A percentile compares a stretch with the other conserved stretches of the same genome.
Conservation (phyloP, 768 basidiomycete species). For the Naganishia antarctica region DNA sequence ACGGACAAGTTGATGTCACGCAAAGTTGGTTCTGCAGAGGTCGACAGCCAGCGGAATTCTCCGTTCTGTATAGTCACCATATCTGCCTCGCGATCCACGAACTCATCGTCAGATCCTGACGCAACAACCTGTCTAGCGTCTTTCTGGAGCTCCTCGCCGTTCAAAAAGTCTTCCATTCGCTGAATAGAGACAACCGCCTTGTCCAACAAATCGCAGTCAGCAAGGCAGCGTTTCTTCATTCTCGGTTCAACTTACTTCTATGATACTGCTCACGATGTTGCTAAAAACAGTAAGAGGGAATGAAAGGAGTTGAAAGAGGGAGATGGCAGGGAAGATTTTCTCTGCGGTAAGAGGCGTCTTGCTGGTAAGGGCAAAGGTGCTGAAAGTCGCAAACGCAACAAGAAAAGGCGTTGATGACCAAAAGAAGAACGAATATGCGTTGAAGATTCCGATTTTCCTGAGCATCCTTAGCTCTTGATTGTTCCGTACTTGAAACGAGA, state of each 20-base stretch:
- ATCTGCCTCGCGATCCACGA: constrained; percentile 50
- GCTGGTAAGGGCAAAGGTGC: constrained; percentile 48
- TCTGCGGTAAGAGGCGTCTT: constrained; percentile 73
- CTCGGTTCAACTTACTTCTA: constrained; percentile 53
- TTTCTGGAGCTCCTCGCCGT: constrained; percentile 70
- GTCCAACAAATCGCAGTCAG: too few relatives aligned
- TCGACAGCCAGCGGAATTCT: constrained; percentile 69
- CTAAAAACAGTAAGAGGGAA: constrained; percentile 49
- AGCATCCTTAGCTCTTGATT: constrained; percentile 76
- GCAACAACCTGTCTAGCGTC: constrained; percentile 62
- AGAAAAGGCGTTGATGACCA: constrained; percentile 47
- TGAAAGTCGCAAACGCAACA: constrained; percentile 49
- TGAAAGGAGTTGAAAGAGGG: constrained; percentile 50
- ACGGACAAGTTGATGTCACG: constrained; percentile 71
- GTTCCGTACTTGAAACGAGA: constrained; percentile 53
- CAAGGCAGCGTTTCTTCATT: neutral
- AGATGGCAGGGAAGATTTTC: constrained; percentile 91
- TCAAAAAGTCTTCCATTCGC: constrained; percentile 70
- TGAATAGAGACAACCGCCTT: constrained; percentile 72
- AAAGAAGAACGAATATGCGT: constrained; percentile 54
- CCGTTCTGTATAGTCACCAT: constrained; percentile 68
- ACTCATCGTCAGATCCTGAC: neutral
- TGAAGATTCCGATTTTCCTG: constrained; percentile 70
- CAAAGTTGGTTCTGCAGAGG: constrained; percentile 58
- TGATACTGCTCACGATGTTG: constrained; percentile 58